These are phyloP conservation scores for Zopfochytrium polystomum DNA, from an alignment of 371 early-diverging fungal species.

Conservation along the genomic window DNA sequence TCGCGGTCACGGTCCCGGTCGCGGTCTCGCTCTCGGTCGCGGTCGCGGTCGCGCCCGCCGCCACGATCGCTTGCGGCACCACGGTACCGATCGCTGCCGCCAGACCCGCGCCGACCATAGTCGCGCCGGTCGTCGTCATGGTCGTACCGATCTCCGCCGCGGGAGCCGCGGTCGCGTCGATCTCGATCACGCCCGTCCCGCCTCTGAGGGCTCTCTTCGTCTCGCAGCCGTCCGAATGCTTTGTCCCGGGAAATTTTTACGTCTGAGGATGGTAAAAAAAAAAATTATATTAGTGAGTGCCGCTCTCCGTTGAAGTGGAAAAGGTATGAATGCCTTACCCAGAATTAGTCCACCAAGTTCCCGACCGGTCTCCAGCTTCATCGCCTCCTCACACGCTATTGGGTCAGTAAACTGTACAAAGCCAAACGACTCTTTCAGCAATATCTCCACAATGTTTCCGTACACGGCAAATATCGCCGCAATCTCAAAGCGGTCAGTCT, in stretches of 20 bases:
- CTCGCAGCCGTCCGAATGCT: constrained; percentile 2
- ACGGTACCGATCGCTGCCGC: constrained; percentile 15
- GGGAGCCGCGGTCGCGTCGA: constrained; percentile 15
- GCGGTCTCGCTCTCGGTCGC: not conserved
- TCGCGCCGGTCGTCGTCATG: constrained; percentile 16
- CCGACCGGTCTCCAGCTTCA: constrained; percentile 34
- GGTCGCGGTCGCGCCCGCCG: constrained; percentile 14
- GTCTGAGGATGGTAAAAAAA: constrained; percentile 21
- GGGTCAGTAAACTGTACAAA: constrained; percentile 49
- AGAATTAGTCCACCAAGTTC: constrained; percentile 35
- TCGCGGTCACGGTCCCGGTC: constrained; percentile 15
- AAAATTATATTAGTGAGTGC: not conserved
- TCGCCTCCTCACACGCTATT: constrained; percentile 33
- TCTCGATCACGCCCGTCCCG: constrained; percentile 10
- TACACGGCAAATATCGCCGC: constrained; percentile 46
- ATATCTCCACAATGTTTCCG: constrained; percentile 48
- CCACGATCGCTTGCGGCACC: constrained; percentile 9
- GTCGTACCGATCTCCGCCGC: constrained; percentile 11
- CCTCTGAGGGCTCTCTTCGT: not conserved
- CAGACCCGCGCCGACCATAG: too few species aligned
- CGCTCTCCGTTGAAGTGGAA: not conserved
- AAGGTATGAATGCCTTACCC: constrained; percentile 30
- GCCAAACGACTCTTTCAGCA: constrained; percentile 43
- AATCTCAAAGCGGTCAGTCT: constrained; percentile 36
- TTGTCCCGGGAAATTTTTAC: constrained; percentile 38